Evolutionary conservation across 1,284 basidiomycete genomes (phyloP).

Genomic region (Ganoderma sinense): DNA sequence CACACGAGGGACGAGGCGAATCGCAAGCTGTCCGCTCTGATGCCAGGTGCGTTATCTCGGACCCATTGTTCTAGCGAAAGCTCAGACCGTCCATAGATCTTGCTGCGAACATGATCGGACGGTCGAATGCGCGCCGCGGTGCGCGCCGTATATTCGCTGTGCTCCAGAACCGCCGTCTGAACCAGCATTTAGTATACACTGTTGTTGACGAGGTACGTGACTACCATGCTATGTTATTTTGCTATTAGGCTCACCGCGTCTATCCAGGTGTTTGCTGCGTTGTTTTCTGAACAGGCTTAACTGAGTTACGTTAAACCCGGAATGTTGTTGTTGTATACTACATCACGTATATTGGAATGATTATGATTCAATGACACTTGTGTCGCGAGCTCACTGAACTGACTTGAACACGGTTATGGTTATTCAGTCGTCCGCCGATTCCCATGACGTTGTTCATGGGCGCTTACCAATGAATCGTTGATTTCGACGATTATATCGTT

Average conservation of each 20-base stretch:
- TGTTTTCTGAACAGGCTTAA: constrained; percentile 33
- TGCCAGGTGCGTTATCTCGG: constrained; percentile 72
- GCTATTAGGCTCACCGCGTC: not conserved
- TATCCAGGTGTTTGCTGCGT: constrained; percentile 35
- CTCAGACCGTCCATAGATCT: constrained; percentile 64
- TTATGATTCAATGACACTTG: not conserved
- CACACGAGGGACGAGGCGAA: constrained; percentile 87
- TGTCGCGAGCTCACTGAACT: not conserved
- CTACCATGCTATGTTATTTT: not conserved
- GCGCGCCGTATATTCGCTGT: constrained; percentile 92
- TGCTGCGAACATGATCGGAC: constrained; percentile 95
- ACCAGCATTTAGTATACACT: constrained; percentile 90
- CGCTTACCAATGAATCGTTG: too few relatives aligned
- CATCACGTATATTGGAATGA: constrained; percentile 2
- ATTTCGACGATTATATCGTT: too few relatives aligned
- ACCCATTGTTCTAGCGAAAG: not conserved
- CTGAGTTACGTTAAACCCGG: constrained; percentile 2
- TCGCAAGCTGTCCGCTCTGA: constrained; percentile 85
- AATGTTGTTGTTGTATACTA: constrained; percentile 19
- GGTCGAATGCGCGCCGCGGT: constrained; percentile 91
- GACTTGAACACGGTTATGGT: not conserved
- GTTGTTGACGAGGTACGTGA: constrained; percentile 83
- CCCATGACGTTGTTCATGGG: too few relatives aligned
- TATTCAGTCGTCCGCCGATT: too few relatives aligned
- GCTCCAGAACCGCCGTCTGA: constrained; percentile 90